Evolutionary conservation across 305 asterid species (phyloP).

Genomic region (Plantago lanceolata): DNA sequence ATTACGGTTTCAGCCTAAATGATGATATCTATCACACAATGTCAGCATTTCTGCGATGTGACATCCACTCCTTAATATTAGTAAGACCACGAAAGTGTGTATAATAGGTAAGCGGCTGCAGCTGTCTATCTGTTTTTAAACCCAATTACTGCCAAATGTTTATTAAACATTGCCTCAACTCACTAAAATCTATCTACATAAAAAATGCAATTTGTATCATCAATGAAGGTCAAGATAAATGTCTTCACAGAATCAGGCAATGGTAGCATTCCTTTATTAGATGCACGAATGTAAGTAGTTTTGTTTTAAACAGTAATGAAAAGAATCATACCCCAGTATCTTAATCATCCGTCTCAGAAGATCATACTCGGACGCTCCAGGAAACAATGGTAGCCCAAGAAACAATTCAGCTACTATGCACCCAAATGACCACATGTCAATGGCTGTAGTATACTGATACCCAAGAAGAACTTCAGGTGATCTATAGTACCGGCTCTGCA

Average conservation of each 20-base stretch:
- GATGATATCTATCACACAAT: too few species aligned
- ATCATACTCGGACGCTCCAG: constrained; percentile 98
- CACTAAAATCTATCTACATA: neutral
- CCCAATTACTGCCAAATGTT: neutral
- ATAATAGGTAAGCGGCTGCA: too few species aligned
- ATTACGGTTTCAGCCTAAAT: too few species aligned
- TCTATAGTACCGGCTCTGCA: constrained; percentile 97
- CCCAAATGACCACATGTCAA: constrained; percentile 99
- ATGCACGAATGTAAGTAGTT: constrained; percentile 11
- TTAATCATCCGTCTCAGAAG: constrained; percentile 92
- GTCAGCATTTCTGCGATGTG: too few species aligned
- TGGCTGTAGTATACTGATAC: constrained; percentile 94
- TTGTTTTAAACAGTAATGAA: constrained; percentile 20
- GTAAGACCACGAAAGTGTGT: too few species aligned
- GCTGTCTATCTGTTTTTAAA: too few species aligned
- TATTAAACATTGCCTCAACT: neutral
- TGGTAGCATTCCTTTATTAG: neutral
- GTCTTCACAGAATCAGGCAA: neutral
- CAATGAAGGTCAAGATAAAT: neutral
- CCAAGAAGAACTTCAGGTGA: constrained; percentile 99
- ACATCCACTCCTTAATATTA: too few species aligned
- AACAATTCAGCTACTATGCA: constrained; percentile 96
- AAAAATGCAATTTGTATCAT: neutral
- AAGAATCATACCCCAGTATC: constrained; percentile 70
- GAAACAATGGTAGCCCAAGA: constrained; percentile 92